Percentiles rank a stretch among this genome's conserved stretches.
These are phyloP conservation scores for Arthrinium phaeospermum DNA, from an alignment of 2,329 filamentous ascomycete genomes.

Conservation along the genomic window DNA sequence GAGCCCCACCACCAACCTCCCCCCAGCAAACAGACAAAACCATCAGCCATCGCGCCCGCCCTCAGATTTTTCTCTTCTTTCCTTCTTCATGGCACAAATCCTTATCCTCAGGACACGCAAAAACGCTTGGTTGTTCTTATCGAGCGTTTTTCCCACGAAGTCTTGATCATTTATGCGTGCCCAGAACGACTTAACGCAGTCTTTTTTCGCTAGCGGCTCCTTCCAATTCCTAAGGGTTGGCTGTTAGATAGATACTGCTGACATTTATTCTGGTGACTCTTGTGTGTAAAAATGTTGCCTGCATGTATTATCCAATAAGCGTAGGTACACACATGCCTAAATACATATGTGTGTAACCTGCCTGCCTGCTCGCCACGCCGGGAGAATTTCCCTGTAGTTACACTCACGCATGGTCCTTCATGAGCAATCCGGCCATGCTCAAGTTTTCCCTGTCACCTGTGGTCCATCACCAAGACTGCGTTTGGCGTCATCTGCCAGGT, in stretches of 20 bases:
- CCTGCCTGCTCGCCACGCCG: neutral
- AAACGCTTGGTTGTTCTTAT: constrained; percentile 2
- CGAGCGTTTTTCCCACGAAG: constrained; percentile 62
- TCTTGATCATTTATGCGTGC: constrained; percentile 89
- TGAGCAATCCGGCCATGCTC: neutral
- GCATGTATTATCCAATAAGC: neutral
- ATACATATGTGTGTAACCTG: neutral
- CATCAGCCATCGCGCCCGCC: constrained; percentile 33
- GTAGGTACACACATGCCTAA: neutral
- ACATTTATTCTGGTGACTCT: constrained; percentile 55
- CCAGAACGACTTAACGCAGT: constrained; percentile 76
- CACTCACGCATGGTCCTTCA: neutral
- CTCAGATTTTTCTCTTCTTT: constrained; percentile 24
- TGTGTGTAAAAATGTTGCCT: neutral
- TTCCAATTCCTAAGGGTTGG: constrained; percentile 68
- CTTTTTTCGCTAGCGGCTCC: constrained; percentile 98
- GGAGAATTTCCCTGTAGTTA: neutral
- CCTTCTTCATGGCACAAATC: constrained; percentile 70
- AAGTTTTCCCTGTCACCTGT: neutral
- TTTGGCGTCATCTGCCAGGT: neutral
- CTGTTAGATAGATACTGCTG: constrained; percentile 94
- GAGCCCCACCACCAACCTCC: neutral
- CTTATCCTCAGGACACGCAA: constrained; percentile 80
- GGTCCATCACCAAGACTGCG: neutral
- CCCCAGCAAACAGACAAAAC: constrained; percentile 1